These are phyloP conservation scores for Aspergillus oerlinghausenensis DNA, from an alignment of 2,329 filamentous ascomycete species.

Conservation along the genomic window DNA sequence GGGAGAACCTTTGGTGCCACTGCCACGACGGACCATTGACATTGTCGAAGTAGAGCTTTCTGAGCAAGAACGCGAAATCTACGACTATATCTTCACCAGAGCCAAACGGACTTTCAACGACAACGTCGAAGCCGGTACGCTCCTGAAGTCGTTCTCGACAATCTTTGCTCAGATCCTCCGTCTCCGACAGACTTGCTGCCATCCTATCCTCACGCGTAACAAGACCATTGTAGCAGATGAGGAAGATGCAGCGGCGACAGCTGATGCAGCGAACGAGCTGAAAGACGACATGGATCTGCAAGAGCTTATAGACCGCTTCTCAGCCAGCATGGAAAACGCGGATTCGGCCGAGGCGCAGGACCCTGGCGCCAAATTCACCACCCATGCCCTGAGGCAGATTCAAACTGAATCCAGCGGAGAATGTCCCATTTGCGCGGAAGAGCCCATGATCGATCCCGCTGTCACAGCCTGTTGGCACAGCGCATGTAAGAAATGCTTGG, in stretches of 20 bases:
- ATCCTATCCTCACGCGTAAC: constrained; percentile 84
- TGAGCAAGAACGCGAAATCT: constrained; percentile 79
- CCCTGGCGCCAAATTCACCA: constrained; percentile 69
- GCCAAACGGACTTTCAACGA: constrained; percentile 80
- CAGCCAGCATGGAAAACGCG: constrained; percentile 59
- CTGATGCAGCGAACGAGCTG: constrained; percentile 74
- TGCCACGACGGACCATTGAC: constrained; percentile 76
- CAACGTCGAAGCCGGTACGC: constrained; percentile 84
- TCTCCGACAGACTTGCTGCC: constrained; percentile 88
- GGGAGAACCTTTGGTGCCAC: constrained; percentile 72
- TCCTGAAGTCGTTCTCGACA: constrained; percentile 92
- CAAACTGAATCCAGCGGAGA: constrained; percentile 83
- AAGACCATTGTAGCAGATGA: constrained; percentile 81
- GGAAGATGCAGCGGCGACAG: constrained; percentile 71
- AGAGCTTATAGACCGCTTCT: constrained; percentile 78
- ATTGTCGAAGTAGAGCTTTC: constrained; percentile 86
- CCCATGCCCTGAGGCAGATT: constrained; percentile 85
- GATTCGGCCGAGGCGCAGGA: constrained; percentile 44
- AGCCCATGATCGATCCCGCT: constrained; percentile 89
- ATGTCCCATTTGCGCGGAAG: constrained; percentile 91
- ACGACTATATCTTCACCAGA: constrained; percentile 79
- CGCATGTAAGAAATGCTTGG: constrained; percentile 88
- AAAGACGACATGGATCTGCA: constrained; percentile 95
- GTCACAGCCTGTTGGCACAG: constrained; percentile 98
- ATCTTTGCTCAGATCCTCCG: constrained; percentile 96